Evolutionary conservation across 2,329 filamentous ascomycete genomes (phyloP).

Genomic region (Rachicladosporium sp.): DNA sequence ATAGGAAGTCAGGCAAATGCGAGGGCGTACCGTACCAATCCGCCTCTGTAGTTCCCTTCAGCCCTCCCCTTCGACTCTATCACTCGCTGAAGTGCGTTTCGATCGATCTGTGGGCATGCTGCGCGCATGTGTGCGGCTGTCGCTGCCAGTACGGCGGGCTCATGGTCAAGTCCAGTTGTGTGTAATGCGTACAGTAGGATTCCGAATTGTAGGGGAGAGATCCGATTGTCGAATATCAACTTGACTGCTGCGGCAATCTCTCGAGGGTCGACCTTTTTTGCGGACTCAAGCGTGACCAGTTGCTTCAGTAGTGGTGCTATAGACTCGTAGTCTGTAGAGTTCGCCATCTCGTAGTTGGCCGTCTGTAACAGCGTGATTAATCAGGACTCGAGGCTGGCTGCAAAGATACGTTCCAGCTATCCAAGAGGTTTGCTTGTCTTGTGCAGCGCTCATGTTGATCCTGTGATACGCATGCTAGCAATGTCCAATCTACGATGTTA

Average conservation of each 20-base stretch:
- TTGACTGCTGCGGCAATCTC: slow-evolving; percentile 87
- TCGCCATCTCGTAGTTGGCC: slow-evolving; percentile 4
- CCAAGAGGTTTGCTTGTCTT: not conserved
- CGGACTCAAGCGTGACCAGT: slow-evolving; percentile 41
- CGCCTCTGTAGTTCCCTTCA: slow-evolving; percentile 67
- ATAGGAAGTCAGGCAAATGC: not conserved
- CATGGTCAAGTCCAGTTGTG: slow-evolving; percentile 75
- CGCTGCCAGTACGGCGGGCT: slow-evolving; percentile 73
- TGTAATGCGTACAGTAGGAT: slow-evolving; percentile 83
- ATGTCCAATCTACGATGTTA: too few relatives aligned
- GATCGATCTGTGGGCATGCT: slow-evolving; percentile 62
- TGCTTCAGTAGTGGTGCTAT: slow-evolving; percentile 64
- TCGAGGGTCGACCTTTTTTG: slow-evolving; percentile 47
- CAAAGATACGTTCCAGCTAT: slow-evolving; percentile 4
- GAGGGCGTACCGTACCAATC: slow-evolving; percentile 51
- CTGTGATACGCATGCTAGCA: too few relatives aligned
- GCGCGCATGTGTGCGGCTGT: slow-evolving; percentile 75
- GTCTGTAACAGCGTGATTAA: not conserved
- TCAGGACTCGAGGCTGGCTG: slow-evolving; percentile 1
- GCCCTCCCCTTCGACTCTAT: slow-evolving; percentile 48
- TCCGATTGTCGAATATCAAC: slow-evolving; percentile 78
- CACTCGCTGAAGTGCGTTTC: slow-evolving; percentile 46
- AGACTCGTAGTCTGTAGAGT: slow-evolving; percentile 26
- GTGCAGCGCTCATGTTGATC: slow-evolving; percentile 1
- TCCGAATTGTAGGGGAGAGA: slow-evolving; percentile 83